These are phyloP conservation scores for Trametes cubensis DNA, from an alignment of 768 basidiomycete species.

Conservation along the genomic window DNA sequence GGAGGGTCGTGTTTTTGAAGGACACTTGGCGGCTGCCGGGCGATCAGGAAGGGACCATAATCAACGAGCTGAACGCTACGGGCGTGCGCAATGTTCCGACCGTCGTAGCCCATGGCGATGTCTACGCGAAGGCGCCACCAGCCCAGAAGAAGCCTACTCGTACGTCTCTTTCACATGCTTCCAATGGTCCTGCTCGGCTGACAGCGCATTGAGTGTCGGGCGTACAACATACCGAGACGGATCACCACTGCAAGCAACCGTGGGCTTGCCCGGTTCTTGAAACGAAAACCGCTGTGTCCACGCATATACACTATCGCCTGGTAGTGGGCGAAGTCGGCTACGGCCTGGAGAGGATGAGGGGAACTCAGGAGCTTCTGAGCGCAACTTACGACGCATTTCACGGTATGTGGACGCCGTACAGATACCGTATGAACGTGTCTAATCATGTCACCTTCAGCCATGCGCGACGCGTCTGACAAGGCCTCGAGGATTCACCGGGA, in stretches of 20 bases:
- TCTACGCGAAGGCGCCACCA: neutral
- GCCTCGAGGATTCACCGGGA: neutral
- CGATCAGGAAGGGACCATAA: conserved; percentile 1
- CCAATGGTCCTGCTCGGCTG: neutral
- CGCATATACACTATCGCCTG: conserved; percentile 11
- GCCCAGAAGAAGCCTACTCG: neutral
- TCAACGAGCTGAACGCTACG: neutral
- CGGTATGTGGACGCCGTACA: neutral
- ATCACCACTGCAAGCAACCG: neutral
- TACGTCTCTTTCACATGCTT: neutral
- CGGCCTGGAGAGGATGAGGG: conserved; percentile 1
- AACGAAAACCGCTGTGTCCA: neutral
- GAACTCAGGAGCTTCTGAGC: conserved; percentile 13
- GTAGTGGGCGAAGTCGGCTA: conserved; percentile 11
- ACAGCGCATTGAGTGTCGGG: neutral
- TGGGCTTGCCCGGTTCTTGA: neutral
- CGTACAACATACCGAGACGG: neutral
- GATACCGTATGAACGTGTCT: neutral
- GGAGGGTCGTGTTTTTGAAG: neutral
- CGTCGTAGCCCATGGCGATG: conserved; percentile 6
- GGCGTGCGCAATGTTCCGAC: conserved; percentile 7
- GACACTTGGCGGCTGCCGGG: conserved; percentile 6
- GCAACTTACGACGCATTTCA: conserved; percentile 6
- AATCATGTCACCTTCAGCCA: neutral
- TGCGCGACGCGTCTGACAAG: neutral